Evolutionary conservation across 805 yeast species (phyloP).

Genomic region (Wickerhamomyces bovis): DNA sequence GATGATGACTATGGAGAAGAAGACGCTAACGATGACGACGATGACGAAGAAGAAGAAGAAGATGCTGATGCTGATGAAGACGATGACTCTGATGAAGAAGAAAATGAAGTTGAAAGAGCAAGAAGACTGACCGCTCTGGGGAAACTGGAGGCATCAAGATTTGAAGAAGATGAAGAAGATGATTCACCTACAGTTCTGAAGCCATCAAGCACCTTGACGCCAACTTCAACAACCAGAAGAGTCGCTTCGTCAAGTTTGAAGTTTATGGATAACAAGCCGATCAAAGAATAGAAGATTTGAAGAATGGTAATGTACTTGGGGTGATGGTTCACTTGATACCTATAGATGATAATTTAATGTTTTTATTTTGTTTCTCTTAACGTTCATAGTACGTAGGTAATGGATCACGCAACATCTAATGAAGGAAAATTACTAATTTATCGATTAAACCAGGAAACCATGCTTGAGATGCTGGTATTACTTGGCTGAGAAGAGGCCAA

Average conservation of each 20-base stretch:
- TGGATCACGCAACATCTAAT: no score
- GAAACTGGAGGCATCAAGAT: conserved; percentile 31
- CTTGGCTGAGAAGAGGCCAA: no score
- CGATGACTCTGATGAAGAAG: conserved; percentile 28
- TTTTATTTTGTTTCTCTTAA: no score
- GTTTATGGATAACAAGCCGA: background rate
- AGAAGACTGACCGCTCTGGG: conserved; percentile 60
- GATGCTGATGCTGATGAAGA: conserved; percentile 25
- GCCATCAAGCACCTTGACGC: background rate
- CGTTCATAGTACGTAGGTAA: no score
- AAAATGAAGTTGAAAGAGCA: conserved; percentile 60
- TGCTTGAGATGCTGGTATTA: background rate
- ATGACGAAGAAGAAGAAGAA: conserved; percentile 18
- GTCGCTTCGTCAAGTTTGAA: background rate
- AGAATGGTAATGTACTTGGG: no score
- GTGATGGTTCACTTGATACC: no score
- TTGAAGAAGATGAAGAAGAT: conserved; percentile 46
- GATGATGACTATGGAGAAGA: conserved; percentile 16
- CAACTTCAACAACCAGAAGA: background rate
- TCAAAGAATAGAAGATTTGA: background rate
- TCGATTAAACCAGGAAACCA: no score
- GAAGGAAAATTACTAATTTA: no score
- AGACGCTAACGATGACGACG: conserved; percentile 18
- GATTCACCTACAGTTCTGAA: background rate
- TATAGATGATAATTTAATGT: no score